These are phyloP conservation scores for Aspergillus oerlinghausenensis DNA, from an alignment of 2,329 filamentous ascomycete genomes.

Conservation along the genomic window DNA sequence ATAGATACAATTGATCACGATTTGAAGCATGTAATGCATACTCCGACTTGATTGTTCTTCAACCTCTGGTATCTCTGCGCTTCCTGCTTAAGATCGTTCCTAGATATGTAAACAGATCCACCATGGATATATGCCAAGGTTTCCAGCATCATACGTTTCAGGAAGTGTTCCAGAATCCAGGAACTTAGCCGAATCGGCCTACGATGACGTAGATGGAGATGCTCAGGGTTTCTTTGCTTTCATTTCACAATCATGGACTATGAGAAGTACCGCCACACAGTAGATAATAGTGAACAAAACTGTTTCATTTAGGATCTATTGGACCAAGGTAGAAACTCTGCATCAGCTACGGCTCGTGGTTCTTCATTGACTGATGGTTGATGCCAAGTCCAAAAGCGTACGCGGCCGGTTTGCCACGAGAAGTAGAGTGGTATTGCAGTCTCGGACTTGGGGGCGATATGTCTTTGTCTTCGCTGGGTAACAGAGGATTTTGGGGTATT, in stretches of 20 bases:
- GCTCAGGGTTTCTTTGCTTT: neutral
- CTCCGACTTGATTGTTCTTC: too few species aligned
- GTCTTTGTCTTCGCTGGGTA: neutral
- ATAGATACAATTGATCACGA: neutral
- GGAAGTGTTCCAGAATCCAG: neutral
- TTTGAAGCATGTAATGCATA: neutral
- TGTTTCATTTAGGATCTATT: neutral
- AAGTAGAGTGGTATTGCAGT: neutral
- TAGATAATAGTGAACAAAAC: neutral
- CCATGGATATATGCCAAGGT: too few species aligned
- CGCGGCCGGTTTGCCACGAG: slow-evolving; percentile 7
- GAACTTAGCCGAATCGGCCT: neutral
- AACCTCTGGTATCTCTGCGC: too few species aligned
- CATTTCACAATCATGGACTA: neutral
- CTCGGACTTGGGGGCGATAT: neutral
- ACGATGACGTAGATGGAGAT: neutral
- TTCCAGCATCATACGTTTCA: neutral
- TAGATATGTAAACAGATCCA: neutral
- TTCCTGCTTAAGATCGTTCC: too few species aligned
- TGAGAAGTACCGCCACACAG: neutral
- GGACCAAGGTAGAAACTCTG: neutral
- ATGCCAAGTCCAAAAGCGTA: slow-evolving; percentile 4
- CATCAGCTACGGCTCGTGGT: neutral
- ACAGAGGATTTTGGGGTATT: too few species aligned
- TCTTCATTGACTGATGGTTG: neutral